Evolutionary conservation across 2,329 filamentous ascomycete genomes (phyloP), one percentile per base, ranked within the genome.

Genomic region (Zymoseptoria tritici): DNA sequence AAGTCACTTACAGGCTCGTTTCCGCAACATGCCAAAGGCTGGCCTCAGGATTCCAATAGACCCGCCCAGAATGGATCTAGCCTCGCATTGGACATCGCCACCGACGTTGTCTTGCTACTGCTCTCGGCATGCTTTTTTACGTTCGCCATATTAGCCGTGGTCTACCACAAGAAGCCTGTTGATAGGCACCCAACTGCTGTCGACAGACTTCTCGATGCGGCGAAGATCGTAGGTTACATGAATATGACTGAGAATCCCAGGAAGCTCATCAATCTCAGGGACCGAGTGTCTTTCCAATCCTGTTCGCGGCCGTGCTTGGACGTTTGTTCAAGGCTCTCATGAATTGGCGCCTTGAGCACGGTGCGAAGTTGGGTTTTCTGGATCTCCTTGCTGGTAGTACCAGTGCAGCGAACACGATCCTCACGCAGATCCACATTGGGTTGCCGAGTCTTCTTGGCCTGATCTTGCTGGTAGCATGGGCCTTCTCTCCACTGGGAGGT

Each of bases 301-400:
- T 59, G 42, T 59, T 55, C 29, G 57, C 57, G 20, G 53, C 57
- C 1, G 54, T 46, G 6, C 13, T 59, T 11, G 49, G 57, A 19
- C 57, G 53, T 13, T 29, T 50, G 3, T 19, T 59, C 11, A 55
- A 59, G 20, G 46, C 49, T 4, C 36, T 59, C 4, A 55, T 56
- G 57, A 49, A 55, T 20, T 46, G 49, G 42, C 49, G 46, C 11
- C 54, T 59, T n/a, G 53, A 59, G 42, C 36, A 21, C 9, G 57
- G 57, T 24, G 42, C 22, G 16, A 21, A 49, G 22, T 20, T 59
- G 5, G 57, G 57, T 19, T 42, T 55, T 2, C 57, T 59, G 22
- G 53, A 59, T 26, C 57, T 59, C 16, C 57, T 59, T 8, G 57
- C 57, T 16, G 57, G 57, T 29, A 59, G 57, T 31, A 59, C 57